These are phyloP conservation scores for Ensete ventricosum DNA, from an alignment of 176 grass and related monocot genomes.

Conservation along the genomic window DNA sequence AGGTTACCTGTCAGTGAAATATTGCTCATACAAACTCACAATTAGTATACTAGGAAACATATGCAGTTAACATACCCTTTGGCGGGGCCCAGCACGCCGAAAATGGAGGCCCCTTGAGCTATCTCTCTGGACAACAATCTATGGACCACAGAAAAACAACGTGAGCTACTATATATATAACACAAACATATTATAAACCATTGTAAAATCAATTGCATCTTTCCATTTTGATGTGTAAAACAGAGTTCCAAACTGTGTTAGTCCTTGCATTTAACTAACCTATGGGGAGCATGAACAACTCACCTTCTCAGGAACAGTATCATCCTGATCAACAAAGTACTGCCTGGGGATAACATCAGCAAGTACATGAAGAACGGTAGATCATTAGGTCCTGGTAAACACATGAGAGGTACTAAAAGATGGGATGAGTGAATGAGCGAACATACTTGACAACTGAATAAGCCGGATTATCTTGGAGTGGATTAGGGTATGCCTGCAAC, in stretches of 20 bases:
- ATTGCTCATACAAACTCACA: not conserved
- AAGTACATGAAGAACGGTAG: not conserved
- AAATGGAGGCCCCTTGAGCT: constrained; percentile 76
- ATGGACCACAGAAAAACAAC: not conserved
- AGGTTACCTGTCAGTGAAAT: not conserved
- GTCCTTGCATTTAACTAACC: not conserved
- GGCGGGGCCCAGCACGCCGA: constrained; percentile 84
- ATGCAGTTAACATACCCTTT: constrained; percentile 35
- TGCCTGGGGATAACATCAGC: constrained; percentile 42
- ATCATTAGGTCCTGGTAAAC: not conserved
- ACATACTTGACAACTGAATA: constrained; percentile 91
- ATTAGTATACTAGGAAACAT: not conserved
- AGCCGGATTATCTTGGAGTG: constrained; percentile 74
- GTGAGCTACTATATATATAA: not conserved
- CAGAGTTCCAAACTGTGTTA: not conserved
- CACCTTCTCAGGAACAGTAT: constrained; percentile 90
- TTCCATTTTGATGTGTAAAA: not conserved
- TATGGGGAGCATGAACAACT: not conserved
- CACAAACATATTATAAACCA: not conserved
- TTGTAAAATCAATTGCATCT: not conserved
- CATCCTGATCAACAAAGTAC: constrained; percentile 87
- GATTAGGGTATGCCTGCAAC: constrained; percentile 78
- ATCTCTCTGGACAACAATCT: constrained; percentile 74
- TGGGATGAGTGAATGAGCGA: constrained; percentile 5
- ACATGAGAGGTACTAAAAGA: not conserved